Percentiles rank a stretch among this genome's conserved stretches.
Evolutionary conservation across 176 grass and related monocot genomes (phyloP).

Genomic region (Aegilops umbellulata): DNA sequence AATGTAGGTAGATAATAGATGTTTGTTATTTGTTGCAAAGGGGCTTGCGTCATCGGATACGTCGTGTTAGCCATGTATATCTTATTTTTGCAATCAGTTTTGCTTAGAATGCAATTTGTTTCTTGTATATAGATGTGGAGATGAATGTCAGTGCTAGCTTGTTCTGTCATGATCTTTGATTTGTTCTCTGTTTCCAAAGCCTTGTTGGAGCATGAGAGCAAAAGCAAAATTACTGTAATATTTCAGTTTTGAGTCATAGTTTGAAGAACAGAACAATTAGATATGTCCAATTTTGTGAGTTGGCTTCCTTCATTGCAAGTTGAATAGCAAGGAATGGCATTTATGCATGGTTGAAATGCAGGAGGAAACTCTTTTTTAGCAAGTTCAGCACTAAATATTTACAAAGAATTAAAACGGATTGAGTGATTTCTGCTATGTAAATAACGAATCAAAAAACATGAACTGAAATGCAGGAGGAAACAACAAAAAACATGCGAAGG

Average conservation of each 20-base stretch:
- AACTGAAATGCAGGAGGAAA: not conserved
- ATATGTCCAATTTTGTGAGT: not conserved
- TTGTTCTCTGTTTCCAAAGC: conserved; percentile 2
- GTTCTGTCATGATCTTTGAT: conserved; percentile 33
- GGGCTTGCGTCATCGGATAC: conserved; percentile 1
- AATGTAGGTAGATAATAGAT: conserved; percentile 38
- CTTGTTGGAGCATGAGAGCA: conserved; percentile 25
- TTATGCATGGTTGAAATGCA: not conserved
- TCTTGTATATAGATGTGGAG: conserved; percentile 58
- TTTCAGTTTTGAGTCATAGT: not conserved
- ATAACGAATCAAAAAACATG: no score
- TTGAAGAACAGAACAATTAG: not conserved
- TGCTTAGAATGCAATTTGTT: conserved; percentile 39
- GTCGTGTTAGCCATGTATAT: conserved; percentile 47
- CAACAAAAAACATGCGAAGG: no score
- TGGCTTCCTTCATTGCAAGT: not conserved
- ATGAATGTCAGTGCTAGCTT: conserved; percentile 31
- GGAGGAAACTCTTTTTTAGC: not conserved
- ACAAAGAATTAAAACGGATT: no score
- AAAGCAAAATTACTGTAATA: not conserved
- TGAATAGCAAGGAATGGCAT: not conserved
- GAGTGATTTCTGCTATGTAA: no score
- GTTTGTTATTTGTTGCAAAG: conserved; percentile 20
- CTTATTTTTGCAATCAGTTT: conserved; percentile 48
- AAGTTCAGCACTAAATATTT: not conserved